Percentiles rank a stretch among this genome's conserved stretches.
phyloP scores from a whole-genome alignment of 306 rosid species.

The Vachellia pachyceras region DNA sequence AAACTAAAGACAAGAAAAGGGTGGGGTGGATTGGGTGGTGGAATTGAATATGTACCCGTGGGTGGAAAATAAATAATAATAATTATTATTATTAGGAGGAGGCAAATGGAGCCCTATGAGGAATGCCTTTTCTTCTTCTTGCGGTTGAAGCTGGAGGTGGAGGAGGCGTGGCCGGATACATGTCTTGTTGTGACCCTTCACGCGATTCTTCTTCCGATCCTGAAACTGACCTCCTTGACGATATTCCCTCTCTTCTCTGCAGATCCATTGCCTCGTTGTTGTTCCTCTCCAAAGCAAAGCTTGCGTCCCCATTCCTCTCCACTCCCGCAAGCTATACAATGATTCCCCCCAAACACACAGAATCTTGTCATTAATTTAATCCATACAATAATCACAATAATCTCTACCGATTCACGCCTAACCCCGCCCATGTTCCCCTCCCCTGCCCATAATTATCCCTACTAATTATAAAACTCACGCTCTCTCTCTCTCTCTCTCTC shows the following conservation, averaged over 20 bases:
- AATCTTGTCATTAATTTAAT: conserved; percentile 20
- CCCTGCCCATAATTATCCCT: not conserved
- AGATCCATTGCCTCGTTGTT: conserved; percentile 43
- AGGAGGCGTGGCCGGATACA: conserved; percentile 74
- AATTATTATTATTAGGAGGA: conserved; percentile 61
- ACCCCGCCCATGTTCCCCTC: conserved; percentile 39
- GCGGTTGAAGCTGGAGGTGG: conserved; percentile 70
- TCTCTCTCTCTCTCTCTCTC: too few species aligned
- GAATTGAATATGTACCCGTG: conserved; percentile 42
- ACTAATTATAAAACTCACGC: too few species aligned
- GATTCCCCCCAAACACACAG: conserved; percentile 38
- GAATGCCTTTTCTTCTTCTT: conserved; percentile 99
- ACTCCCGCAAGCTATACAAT: conserved; percentile 70
- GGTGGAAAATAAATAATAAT: not conserved
- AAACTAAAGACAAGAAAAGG: not conserved
- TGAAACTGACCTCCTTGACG: conserved; percentile 39
- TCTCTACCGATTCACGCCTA: not conserved
- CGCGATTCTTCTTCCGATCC: conserved; percentile 63
- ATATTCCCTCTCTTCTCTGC: not conserved
- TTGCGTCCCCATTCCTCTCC: conserved; percentile 83
- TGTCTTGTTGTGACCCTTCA: conserved; percentile 80
- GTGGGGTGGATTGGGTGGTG: conserved; percentile 29
- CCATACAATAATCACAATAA: not conserved
- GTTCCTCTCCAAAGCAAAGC: conserved; percentile 61
- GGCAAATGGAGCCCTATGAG: conserved; percentile 92